These are phyloP conservation scores for Penicillium alfredii DNA, from an alignment of 495 filamentous ascomycete genomes.

Conservation along the genomic window DNA sequence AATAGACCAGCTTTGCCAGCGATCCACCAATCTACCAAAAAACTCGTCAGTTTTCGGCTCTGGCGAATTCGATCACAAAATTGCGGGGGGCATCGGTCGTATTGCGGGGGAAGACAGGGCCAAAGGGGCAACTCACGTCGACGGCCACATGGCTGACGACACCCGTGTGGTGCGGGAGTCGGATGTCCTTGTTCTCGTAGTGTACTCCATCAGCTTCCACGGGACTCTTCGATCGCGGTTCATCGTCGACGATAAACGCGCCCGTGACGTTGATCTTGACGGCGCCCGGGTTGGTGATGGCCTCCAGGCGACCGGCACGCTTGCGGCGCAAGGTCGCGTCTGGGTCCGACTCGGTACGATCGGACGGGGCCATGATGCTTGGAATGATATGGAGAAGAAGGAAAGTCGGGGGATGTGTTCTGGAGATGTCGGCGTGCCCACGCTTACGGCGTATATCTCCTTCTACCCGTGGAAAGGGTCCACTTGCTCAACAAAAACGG, in stretches of 20 bases:
- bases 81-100: conserved; percentile 29
- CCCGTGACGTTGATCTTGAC: conserved; percentile 93
- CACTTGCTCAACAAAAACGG: conserved; percentile 17
- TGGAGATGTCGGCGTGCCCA: conserved; percentile 30
- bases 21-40: conserved; percentile 79
- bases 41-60: conserved; percentile 20
- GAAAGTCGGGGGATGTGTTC: neutral
- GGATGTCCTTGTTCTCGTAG: conserved; percentile 83
- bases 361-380: conserved; percentile 18
- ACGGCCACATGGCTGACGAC: conserved; percentile 94
- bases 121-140: conserved; percentile 59
- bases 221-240: conserved; percentile 47
- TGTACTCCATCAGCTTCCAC: conserved; percentile 53
- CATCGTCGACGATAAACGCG: conserved; percentile 90
- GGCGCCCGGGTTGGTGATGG: conserved; percentile 75
- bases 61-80: conserved; percentile 6
- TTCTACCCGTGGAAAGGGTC: conserved; percentile 32
- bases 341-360: conserved; percentile 11
- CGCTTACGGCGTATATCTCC: conserved; percentile 47
- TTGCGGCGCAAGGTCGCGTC: conserved; percentile 20
- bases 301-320: conserved; percentile 49
- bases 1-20: conserved; percentile 93
- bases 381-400: conserved; percentile 2
- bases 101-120: conserved; percentile 29
- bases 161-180: conserved; percentile 89